These are phyloP conservation scores for Diaporthe amygdali DNA, from an alignment of 2,329 filamentous ascomycete species.

Conservation along the genomic window DNA sequence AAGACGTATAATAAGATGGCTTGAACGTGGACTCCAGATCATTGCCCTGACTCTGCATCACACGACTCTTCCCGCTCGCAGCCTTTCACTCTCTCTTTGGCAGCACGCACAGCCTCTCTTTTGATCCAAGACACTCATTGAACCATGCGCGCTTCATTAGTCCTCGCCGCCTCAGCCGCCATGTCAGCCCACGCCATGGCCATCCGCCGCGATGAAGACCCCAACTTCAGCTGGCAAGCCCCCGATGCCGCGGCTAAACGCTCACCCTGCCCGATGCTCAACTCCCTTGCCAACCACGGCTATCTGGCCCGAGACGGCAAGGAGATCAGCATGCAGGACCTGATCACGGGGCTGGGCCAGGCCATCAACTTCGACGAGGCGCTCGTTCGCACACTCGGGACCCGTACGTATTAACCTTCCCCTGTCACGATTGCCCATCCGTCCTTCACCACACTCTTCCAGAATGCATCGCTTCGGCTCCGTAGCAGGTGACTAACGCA, in stretches of 20 bases:
- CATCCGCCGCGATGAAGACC: background rate
- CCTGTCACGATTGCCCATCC: no score
- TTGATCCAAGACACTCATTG: background rate
- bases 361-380: slow-evolving; percentile 3
- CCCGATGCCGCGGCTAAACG: background rate
- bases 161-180: background rate
- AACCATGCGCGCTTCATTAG: background rate
- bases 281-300: slow-evolving; percentile 14
- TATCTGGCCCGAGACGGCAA: slow-evolving; percentile 1
- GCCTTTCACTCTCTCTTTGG: background rate
- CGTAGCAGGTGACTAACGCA: no score
- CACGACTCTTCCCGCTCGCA: background rate
- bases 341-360: background rate
- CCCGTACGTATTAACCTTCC: no score
- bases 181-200: slow-evolving; percentile 2
- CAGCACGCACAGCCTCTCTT: background rate
- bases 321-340: slow-evolving; percentile 1
- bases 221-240: slow-evolving; percentile 1
- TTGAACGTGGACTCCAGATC: background rate
- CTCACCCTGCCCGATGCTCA: slow-evolving; percentile 7
- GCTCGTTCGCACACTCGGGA: background rate
- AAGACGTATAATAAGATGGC: background rate
- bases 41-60: background rate
- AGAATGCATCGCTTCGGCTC: no score
- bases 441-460: no score